Evolutionary conservation across 805 yeast genomes (phyloP).

Genomic region (Candida chilensis): DNA sequence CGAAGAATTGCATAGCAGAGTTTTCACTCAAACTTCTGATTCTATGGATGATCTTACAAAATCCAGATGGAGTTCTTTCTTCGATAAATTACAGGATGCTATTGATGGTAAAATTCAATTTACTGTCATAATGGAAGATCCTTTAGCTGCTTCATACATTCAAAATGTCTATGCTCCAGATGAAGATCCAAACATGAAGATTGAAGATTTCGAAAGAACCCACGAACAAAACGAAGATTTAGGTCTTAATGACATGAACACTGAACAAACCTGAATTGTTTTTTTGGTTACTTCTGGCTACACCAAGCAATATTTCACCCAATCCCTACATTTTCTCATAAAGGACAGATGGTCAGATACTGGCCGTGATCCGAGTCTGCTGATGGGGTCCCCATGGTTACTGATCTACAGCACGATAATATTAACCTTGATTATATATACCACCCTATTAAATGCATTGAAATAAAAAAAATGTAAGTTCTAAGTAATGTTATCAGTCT

Average conservation of each 20-base stretch:
- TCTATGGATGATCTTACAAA: constrained; percentile 78
- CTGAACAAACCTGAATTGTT: too few relatives aligned
- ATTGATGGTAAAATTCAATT: constrained; percentile 73
- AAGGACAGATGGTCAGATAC: too few relatives aligned
- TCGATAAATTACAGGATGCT: constrained; percentile 68
- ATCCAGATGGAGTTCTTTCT: constrained; percentile 76
- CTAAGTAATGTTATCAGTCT: too few relatives aligned
- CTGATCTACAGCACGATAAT: too few relatives aligned
- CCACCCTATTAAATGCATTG: too few relatives aligned
- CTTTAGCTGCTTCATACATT: constrained; percentile 88
- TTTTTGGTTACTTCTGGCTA: too few relatives aligned
- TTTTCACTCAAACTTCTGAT: constrained; percentile 79
- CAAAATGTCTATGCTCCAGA: constrained; percentile 99
- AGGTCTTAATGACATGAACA: constrained; percentile 58
- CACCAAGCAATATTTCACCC: too few relatives aligned
- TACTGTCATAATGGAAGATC: constrained; percentile 87
- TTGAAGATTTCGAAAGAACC: constrained; percentile 88
- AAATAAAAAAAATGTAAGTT: too few relatives aligned
- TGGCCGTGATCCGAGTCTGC: too few relatives aligned
- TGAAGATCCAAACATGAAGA: constrained; percentile 88
- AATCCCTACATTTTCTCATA: too few relatives aligned
- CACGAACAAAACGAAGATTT: constrained; percentile 84
- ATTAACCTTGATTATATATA: too few relatives aligned
- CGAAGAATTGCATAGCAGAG: constrained; percentile 82
- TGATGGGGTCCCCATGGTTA: too few relatives aligned